Conservation (phyloP, 2,329 filamentous ascomycete genomes). For the Balansia obtecta region DNA sequence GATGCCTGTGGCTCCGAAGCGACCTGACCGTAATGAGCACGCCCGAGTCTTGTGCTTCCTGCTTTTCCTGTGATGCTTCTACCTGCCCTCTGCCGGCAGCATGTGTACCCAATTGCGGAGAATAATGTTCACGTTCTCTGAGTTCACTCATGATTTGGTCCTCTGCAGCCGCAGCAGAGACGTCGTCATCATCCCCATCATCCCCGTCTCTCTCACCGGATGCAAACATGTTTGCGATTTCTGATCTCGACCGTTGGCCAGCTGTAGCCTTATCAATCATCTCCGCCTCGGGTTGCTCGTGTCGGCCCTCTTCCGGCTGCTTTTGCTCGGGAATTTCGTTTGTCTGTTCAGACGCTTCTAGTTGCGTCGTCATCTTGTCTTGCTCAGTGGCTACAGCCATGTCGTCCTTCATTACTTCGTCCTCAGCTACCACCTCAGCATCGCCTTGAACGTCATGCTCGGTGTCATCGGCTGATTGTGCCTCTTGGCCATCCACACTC, state of each 20-base stretch:
- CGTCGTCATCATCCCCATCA: constrained; percentile 1
- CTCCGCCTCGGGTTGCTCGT: constrained; percentile 2
- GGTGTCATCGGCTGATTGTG: not conserved
- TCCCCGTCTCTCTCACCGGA: not conserved
- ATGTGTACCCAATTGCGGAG: constrained; percentile 5
- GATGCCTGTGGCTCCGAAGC: constrained; percentile 18
- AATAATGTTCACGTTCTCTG: constrained; percentile 7
- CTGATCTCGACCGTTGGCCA: not conserved
- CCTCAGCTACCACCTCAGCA: not conserved
- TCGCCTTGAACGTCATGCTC: not conserved
- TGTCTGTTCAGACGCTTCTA: not conserved
- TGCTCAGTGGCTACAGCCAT: not conserved
- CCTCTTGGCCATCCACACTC: not conserved
- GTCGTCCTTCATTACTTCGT: not conserved
- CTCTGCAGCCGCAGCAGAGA: constrained; percentile 7
- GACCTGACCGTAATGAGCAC: constrained; percentile 17
- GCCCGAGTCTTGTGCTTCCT: constrained; percentile 11
- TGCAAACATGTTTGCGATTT: not conserved
- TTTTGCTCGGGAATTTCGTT: not conserved
- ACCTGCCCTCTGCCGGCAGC: not conserved
- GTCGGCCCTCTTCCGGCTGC: not conserved
- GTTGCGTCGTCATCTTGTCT: not conserved
- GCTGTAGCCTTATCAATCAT: constrained; percentile 5
- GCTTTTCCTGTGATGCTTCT: not conserved
- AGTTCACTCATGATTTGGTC: constrained; percentile 13